Evolutionary conservation across 1,139 yeast species (phyloP), one percentile per base, ranked within the genome.

Genomic region (Candida neerlandica): DNA sequence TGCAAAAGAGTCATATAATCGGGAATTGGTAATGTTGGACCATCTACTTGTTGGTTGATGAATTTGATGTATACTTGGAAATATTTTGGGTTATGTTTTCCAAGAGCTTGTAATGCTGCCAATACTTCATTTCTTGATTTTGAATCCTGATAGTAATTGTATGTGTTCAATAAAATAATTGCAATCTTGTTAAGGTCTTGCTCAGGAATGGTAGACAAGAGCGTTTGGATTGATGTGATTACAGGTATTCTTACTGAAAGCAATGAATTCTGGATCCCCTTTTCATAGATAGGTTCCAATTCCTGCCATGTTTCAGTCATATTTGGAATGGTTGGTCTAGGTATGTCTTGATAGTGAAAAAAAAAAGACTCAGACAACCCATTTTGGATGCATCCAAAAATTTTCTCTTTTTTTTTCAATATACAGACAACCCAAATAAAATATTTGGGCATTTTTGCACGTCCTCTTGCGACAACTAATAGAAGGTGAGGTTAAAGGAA

Each of bases 1-100:
- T 74, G 72, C 43, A 86, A 69, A 15, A 86, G 67, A 3, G 85
- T 75, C 60, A 82, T 67, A 51, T 81, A 68, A 61, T 82, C 88
- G 5, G 82, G 69, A 4, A 76, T 62, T 2, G 92, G 86, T 51
- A 75, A 64, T 11, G 71, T 65, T 16, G 58, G 51, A 46, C 67
- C 65, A 1, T 61, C 49, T 1, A 78, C 66, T 33, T 70, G 60
- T 29, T 73, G 71, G 33, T 60, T 51, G 39, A 80, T 67, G 53
- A 70, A 81, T 43, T 70, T 71, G 39, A 69, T 60, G 44, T 71
- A 72, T 14, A 63, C 63, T 14, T 61, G 54, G 39, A 78, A 60
- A 47, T 71, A 71, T 21, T 62, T 67, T 10, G 62, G 56, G 48
- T 78, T 70, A 23, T 57, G 48, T 2, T 54, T 51, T 3, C 78